Conservation (phyloP, 2,329 filamentous ascomycete genomes). For the Talaromyces piceae region DNA sequence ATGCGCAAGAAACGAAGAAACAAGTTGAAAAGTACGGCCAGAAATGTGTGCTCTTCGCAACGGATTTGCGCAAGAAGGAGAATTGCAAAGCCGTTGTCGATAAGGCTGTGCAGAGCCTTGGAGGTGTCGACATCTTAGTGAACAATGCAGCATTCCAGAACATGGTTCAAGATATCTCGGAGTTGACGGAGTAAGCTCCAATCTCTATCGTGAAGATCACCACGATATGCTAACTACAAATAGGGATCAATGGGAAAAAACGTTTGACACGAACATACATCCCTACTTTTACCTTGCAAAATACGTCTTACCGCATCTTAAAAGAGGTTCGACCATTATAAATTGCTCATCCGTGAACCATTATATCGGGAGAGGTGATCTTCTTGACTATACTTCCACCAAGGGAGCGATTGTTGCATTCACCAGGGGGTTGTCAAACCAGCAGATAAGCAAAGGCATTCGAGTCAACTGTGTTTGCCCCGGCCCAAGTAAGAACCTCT, state of each 20-base stretch:
- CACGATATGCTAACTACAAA: neutral
- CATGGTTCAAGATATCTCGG: constrained; percentile 63
- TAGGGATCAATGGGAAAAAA: constrained; percentile 69
- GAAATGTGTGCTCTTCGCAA: constrained; percentile 56
- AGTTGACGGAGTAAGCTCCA: constrained; percentile 57
- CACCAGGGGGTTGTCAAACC: constrained; percentile 69
- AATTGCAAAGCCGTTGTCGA: constrained; percentile 66
- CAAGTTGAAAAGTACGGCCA: constrained; percentile 59
- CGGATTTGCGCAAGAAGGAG: constrained; percentile 57
- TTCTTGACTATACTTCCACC: constrained; percentile 74
- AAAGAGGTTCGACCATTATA: constrained; percentile 67
- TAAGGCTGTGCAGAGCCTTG: constrained; percentile 57
- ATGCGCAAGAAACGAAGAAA: constrained; percentile 67
- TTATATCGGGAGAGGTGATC: constrained; percentile 70
- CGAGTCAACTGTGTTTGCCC: constrained; percentile 70
- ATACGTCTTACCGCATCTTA: constrained; percentile 67
- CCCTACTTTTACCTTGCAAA: constrained; percentile 75
- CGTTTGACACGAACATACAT: constrained; percentile 79
- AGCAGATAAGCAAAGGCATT: constrained; percentile 64
- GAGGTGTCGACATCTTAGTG: constrained; percentile 59
- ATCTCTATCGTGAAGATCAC: neutral
- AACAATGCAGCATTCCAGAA: constrained; percentile 71
- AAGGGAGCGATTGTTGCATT: constrained; percentile 69
- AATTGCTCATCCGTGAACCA: constrained; percentile 81
- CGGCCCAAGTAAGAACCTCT: constrained; percentile 51